phyloP scores from a whole-genome alignment of 176 grass and related monocot species.

The Rhipidocladum racemiflorum region DNA sequence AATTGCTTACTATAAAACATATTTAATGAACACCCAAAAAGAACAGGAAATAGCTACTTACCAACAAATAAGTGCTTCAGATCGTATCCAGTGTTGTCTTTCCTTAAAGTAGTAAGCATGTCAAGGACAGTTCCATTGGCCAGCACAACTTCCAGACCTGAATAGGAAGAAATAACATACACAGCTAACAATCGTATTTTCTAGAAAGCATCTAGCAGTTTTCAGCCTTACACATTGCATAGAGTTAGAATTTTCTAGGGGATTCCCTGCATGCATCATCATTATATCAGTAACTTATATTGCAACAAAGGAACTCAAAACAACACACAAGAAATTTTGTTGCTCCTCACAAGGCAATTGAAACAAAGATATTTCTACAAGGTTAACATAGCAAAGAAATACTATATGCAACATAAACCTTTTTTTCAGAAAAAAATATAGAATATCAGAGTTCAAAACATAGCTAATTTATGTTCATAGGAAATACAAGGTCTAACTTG shows the following conservation, averaged over 20 bases:
- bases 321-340: background rate
- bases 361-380: background rate
- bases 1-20: slow-evolving; percentile 19
- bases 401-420: slow-evolving; percentile 3
- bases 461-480: background rate
- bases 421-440: slow-evolving; percentile 5
- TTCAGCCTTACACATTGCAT: slow-evolving; percentile 8
- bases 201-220: background rate
- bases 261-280: background rate
- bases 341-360: background rate
- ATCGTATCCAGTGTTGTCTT: slow-evolving; percentile 97
- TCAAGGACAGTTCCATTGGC: slow-evolving; percentile 93
- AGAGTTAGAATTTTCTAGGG: background rate
- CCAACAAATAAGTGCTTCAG: slow-evolving; percentile 97
- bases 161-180: slow-evolving; percentile 22
- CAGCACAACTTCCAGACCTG: slow-evolving; percentile 86
- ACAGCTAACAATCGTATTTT: background rate
- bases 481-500: slow-evolving; percentile 3
- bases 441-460: background rate
- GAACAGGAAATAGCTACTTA: slow-evolving; percentile 23
- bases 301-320: background rate
- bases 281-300: slow-evolving; percentile 3
- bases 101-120: slow-evolving; percentile 90
- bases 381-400: background rate
- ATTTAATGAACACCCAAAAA: background rate